Percentiles rank a stretch among this genome's conserved stretches.
Conservation (phyloP, 768 basidiomycete species). For the Leccinum subgranulosum region DNA sequence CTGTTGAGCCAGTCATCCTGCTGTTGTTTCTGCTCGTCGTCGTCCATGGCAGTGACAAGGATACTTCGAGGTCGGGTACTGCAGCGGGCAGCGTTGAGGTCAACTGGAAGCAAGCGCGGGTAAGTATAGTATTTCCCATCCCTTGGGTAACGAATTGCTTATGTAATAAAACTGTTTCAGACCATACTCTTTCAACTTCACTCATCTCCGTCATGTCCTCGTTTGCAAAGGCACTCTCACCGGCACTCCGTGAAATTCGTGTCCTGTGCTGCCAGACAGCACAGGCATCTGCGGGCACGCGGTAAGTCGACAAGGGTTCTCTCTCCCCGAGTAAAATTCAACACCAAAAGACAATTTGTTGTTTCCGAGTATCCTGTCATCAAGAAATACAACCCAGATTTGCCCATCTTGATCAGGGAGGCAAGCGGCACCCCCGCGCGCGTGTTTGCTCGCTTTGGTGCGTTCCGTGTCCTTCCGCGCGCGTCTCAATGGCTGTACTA, state of each 20-base stretch:
- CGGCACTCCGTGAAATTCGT: slow-evolving; percentile 76
- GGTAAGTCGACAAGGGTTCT: slow-evolving; percentile 43
- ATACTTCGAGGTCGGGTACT: slow-evolving; percentile 6
- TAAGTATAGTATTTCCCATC: not conserved
- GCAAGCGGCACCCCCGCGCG: slow-evolving; percentile 77
- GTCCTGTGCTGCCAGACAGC: slow-evolving; percentile 78
- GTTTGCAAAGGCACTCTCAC: slow-evolving; percentile 71
- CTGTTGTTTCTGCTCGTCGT: slow-evolving; percentile 47
- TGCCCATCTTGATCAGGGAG: slow-evolving; percentile 82
- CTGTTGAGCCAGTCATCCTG: slow-evolving; percentile 75
- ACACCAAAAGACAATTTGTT: slow-evolving; percentile 68
- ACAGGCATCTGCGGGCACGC: slow-evolving; percentile 71
- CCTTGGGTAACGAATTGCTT: slow-evolving; percentile 17
- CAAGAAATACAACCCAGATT: slow-evolving; percentile 81
- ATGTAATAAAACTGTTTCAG: slow-evolving; percentile 20
- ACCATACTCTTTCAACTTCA: not conserved
- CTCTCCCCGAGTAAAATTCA: not conserved
- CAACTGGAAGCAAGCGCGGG: slow-evolving; percentile 19
- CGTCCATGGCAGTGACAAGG: slow-evolving; percentile 40
- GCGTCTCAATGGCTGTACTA: slow-evolving; percentile 16
- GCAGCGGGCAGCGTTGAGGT: slow-evolving; percentile 17
- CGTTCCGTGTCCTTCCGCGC: slow-evolving; percentile 29
- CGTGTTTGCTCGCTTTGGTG: slow-evolving; percentile 84
- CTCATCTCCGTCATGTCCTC: slow-evolving; percentile 47
- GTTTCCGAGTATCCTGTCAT: slow-evolving; percentile 67